Evolutionary conservation across 1,139 yeast genomes (phyloP), one percentile per base, ranked within the genome.

Genomic region (Taphrina populina): DNA sequence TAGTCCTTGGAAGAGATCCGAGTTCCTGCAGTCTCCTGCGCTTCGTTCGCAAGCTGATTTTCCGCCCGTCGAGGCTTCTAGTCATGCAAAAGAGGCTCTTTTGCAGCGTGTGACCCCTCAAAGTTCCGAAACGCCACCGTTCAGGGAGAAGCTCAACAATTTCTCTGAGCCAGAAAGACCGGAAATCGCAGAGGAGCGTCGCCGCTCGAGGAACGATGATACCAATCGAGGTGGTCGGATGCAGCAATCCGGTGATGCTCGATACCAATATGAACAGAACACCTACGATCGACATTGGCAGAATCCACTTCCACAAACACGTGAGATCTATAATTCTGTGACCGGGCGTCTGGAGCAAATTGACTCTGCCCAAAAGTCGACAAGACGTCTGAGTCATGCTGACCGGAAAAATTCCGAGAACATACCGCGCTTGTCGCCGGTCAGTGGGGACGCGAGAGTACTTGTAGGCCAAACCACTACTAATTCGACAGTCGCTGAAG

Each of bases 271-370:
- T 15, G 51, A 40, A 4, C 52, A 52, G 23, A 52, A 56, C 34
- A 37, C 39, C 15, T 56, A 41, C 13, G 58, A 52, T 20, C 52
- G 58, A 1, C 43, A 33, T 13, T 52, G 58, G 58, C 52, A 36
- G 34, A 37, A 45, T 8, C 55, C 52, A 5, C 43, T 21, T 6
- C 53, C 52, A 2, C 45, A 40, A 15, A 45, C 52, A 1, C 56
- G 56, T 11, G 49, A 41, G 13, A 56, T 56, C 30, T 56, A 30
- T 33, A 56, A 56, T 21, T 51, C 47, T 21, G 43, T 24, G 11
- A 56, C 58, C 17, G 58, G 58, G 6, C 46, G 53, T 10, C 52
- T 56, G 26, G 58, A 56, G 32, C 44, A 52, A 20, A 52, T 56
- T 11, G 58, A 56, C 27, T 37, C 47, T 2, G n/a, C 52, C 8